Percentiles rank a stretch among this genome's conserved stretches.
phyloP scores from a whole-genome alignment of 306 rosid species.

The Abrus precatorius region DNA sequence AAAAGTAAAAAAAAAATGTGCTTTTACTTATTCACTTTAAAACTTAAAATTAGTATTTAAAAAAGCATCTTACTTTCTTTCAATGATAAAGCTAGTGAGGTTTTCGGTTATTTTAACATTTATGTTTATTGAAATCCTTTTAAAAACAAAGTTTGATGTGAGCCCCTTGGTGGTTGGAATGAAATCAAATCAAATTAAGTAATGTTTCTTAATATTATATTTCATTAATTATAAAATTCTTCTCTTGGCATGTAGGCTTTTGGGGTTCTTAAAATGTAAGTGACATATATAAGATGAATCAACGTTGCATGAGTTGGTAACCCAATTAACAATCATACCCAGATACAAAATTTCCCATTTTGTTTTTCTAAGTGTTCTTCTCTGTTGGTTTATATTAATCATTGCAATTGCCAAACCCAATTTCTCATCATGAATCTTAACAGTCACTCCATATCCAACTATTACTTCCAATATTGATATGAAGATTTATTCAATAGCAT shows the following conservation, averaged over 20 bases:
- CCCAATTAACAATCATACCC: conserved; percentile 18
- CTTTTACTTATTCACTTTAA: background rate
- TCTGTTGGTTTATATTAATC: conserved; percentile 39
- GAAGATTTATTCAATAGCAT: background rate
- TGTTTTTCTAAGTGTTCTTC: conserved; percentile 1
- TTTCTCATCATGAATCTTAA: conserved; percentile 49
- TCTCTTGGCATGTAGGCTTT: conserved; percentile 22
- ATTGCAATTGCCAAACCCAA: conserved; percentile 43
- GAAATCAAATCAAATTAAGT: conserved; percentile 7
- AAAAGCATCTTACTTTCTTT: too few relatives aligned
- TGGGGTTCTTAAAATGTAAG: conserved; percentile 14
- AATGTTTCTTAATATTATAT: conserved; percentile 13
- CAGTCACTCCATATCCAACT: conserved; percentile 45
- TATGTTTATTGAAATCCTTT: background rate
- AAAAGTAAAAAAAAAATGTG: background rate
- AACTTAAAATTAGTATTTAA: background rate
- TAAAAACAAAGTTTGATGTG: conserved; percentile 1
- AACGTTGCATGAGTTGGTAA: conserved; percentile 35
- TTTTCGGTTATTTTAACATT: background rate
- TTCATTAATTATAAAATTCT: conserved; percentile 27
- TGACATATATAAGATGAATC: conserved; percentile 31
- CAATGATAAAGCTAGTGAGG: background rate
- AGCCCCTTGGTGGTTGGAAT: conserved; percentile 42
- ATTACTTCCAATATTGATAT: conserved; percentile 29
- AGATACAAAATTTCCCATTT: background rate